These are phyloP conservation scores for Ogataea paraovalis DNA, from an alignment of 805 yeast genomes.

Conservation along the genomic window DNA sequence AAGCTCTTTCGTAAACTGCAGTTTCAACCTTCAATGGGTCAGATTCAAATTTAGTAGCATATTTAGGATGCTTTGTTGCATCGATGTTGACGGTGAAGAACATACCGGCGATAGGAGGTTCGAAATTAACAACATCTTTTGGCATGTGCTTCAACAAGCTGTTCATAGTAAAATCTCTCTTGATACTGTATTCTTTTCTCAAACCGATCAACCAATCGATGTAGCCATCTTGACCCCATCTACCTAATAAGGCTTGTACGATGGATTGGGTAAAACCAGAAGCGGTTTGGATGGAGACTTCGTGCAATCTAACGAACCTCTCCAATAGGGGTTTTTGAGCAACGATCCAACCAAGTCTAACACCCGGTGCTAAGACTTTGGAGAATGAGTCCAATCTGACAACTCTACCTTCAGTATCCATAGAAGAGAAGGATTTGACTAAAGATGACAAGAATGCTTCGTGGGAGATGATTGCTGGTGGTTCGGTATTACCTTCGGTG, in stretches of 20 bases:
- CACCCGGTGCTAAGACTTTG: constrained; percentile 88
- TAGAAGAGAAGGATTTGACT: constrained; percentile 68
- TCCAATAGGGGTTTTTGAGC: constrained; percentile 67
- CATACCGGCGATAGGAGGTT: constrained; percentile 83
- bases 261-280: constrained; percentile 77
- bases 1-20: constrained; percentile 57
- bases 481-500: constrained; percentile 36
- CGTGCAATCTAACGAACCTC: constrained; percentile 67
- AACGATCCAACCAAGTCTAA: constrained; percentile 85
- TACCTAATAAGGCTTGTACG: constrained; percentile 63
- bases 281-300: constrained; percentile 75
- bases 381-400: constrained; percentile 86
- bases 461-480: constrained; percentile 37
- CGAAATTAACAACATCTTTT: constrained; percentile 35
- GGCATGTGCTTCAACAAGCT: constrained; percentile 62
- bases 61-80: constrained; percentile 77
- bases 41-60: constrained; percentile 46
- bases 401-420: constrained; percentile 90
- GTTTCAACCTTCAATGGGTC: constrained; percentile 65
- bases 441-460: constrained; percentile 63
- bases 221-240: constrained; percentile 91
- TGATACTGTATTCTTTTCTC: constrained; percentile 77
- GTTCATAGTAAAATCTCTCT: constrained; percentile 84
- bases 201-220: constrained; percentile 83
- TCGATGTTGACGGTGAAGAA: constrained; percentile 73